Base-by-base conservation (phyloP, 2,329 filamentous ascomycete species). In the Teratosphaeria destructans region DNA sequence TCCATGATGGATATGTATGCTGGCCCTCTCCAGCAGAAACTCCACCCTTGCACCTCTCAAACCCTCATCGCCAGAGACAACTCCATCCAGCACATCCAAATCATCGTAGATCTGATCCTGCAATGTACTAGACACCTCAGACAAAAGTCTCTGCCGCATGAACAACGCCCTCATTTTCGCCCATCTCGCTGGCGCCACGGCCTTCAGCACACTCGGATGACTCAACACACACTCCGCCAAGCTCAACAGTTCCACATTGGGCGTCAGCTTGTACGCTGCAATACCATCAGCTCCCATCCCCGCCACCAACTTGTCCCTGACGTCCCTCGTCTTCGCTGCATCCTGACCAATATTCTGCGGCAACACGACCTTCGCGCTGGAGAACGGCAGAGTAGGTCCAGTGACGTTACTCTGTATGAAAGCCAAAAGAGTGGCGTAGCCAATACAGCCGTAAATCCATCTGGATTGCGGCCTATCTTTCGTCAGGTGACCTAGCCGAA, bases 371-470 rank as follows among this genome's bases (percentile, higher is more conserved):
- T 79, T 74, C 3, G 79, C 75, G 2, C 81, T 74, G 27, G 74
- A 74, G 68, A 85, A 86, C 0, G 78, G 75, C n/a, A 95, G 77
- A 0, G 90, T 86, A 0, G 92, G 92, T 0, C 92, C 92, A 3
- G 92, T 96, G 58, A 95, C 88, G 70, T 90, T 96, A 0, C 85
- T 85, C 72, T 96, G 92, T 16, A 96, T 74, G 71, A 96, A 96
- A 11, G 86, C 83, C 68, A 90, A 82, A 11, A 96, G 79, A 1
- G 87, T 83, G 1, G 87, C 85, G 55, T 89, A 76, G 10, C 85
- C 89, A 37, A 88, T 76, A 53, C 83, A 76, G 58, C 84, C 76
- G 54, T 76, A 71, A 7, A 32, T 32, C 53, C 34, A 37, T 32
- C 29, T 37, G 11, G 27, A 34, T 14, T 29, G 69, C 16, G 70